Evolutionary conservation across 2,329 filamentous ascomycete genomes (phyloP).

Genomic region (Lecanoromycetidae sp.): DNA sequence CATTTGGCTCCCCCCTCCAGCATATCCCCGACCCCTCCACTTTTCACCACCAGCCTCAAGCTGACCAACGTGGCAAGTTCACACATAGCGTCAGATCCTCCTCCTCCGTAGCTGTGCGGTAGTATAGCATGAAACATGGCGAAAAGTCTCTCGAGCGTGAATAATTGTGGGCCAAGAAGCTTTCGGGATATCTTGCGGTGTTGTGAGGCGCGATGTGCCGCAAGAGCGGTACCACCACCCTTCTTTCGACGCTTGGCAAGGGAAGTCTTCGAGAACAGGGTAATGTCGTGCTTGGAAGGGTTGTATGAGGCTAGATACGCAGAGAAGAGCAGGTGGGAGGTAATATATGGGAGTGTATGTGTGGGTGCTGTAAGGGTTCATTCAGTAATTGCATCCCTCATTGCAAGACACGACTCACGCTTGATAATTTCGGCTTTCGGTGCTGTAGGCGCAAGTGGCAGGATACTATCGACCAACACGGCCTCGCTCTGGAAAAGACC

Average conservation of each 20-base stretch:
- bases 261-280: conserved; percentile 39
- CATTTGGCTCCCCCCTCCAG: conserved; percentile 35
- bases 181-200: conserved; percentile 25
- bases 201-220: conserved; percentile 31
- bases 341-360: conserved; percentile 31
- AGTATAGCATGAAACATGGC: conserved; percentile 38
- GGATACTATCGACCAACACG: conserved; percentile 29
- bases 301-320: conserved; percentile 38
- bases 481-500: conserved; percentile 36
- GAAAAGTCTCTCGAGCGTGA: conserved; percentile 34
- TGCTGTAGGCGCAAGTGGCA: conserved; percentile 20
- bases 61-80: conserved; percentile 36
- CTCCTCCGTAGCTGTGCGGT: conserved; percentile 31
- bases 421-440: conserved; percentile 2
- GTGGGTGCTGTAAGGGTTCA: background rate
- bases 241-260: conserved; percentile 20
- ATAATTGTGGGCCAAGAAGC: conserved; percentile 29
- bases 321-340: conserved; percentile 36
- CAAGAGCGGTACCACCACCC: conserved; percentile 19
- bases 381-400: background rate
- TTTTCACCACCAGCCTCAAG: conserved; percentile 34
- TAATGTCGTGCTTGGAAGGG: conserved; percentile 35
- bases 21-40: conserved; percentile 26
- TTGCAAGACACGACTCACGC: background rate
- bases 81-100: conserved; percentile 34